Evolutionary conservation across 805 yeast genomes (phyloP).

Genomic region (Metschnikowia orientalis): DNA sequence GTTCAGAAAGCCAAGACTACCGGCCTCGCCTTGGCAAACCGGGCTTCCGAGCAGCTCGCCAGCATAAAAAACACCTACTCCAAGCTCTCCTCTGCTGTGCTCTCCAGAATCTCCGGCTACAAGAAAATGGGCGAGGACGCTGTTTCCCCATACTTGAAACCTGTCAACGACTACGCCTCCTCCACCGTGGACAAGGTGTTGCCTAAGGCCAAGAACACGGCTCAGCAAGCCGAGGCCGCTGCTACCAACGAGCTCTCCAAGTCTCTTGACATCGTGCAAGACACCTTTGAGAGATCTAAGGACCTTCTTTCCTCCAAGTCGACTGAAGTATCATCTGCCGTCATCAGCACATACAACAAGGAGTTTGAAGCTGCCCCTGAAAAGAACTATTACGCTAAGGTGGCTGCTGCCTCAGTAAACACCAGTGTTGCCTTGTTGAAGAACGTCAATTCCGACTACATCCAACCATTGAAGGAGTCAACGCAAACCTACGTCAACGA

Average conservation of each 20-base stretch:
- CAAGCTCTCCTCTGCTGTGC: constrained; percentile 8
- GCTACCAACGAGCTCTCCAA: constrained; percentile 20
- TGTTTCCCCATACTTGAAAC: constrained; percentile 21
- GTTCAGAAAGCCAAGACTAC: constrained; percentile 9
- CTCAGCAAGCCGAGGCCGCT: constrained; percentile 13
- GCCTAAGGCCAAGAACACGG: constrained; percentile 20
- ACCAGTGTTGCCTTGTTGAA: constrained; percentile 31
- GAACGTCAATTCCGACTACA: constrained; percentile 31
- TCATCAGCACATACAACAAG: constrained; percentile 32
- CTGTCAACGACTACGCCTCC: constrained; percentile 25
- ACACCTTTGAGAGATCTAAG: constrained; percentile 21
- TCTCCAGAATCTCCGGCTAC: constrained; percentile 8
- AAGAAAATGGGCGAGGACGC: constrained; percentile 14
- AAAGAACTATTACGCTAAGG: constrained; percentile 27
- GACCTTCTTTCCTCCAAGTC: constrained; percentile 26
- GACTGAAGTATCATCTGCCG: constrained; percentile 25
- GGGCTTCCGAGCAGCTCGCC: constrained; percentile 7
- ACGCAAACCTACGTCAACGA: constrained; percentile 37
- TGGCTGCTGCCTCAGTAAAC: constrained; percentile 32
- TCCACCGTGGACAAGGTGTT: constrained; percentile 25
- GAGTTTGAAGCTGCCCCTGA: constrained; percentile 28
- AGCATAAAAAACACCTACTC: constrained; percentile 9
- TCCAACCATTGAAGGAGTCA: constrained; percentile 37
- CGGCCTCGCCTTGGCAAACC: constrained; percentile 7
- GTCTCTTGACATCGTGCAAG: constrained; percentile 20